Evolutionary conservation across 2,329 filamentous ascomycete species (phyloP).

Genomic region (Monosporascus sp.): DNA sequence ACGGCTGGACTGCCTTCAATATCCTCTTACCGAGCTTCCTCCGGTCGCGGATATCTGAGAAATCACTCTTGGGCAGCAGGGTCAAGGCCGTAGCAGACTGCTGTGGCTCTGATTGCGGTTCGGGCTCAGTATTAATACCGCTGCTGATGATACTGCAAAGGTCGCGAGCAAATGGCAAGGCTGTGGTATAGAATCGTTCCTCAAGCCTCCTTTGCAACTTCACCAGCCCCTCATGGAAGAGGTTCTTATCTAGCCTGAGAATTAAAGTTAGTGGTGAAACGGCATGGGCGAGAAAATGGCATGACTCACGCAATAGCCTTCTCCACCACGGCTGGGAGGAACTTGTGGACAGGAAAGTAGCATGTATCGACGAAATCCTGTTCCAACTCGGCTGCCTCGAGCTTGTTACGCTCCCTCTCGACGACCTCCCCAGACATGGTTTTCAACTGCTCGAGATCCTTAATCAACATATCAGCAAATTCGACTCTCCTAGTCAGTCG

Average conservation of each 20-base stretch:
- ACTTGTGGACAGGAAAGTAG: constrained; percentile 81
- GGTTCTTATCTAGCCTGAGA: constrained; percentile 57
- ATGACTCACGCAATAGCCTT: constrained; percentile 72
- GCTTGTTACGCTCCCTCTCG: constrained; percentile 69
- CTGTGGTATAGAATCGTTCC: constrained; percentile 52
- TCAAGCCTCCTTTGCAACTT: constrained; percentile 49
- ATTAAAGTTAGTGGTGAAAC: constrained; percentile 10
- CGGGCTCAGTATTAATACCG: constrained; percentile 43
- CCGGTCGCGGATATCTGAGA: constrained; percentile 69
- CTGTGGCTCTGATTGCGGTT: constrained; percentile 19
- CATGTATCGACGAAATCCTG: constrained; percentile 77
- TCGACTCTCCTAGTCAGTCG: constrained; percentile 78
- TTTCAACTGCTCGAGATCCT: constrained; percentile 73
- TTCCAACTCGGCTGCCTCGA: constrained; percentile 71
- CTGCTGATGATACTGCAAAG: constrained; percentile 48
- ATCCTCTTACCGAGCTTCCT: constrained; percentile 86
- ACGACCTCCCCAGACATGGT: constrained; percentile 66
- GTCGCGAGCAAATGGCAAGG: constrained; percentile 51
- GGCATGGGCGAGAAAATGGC: constrained; percentile 11
- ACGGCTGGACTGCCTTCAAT: constrained; percentile 73
- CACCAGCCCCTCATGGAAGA: constrained; percentile 50
- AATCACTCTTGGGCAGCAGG: constrained; percentile 46
- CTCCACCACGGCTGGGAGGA: constrained; percentile 73
- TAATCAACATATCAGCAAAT: constrained; percentile 71
- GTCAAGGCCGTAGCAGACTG: constrained; percentile 19